Base-by-base conservation (phyloP, 2,329 filamentous ascomycete genomes). In the Sporothrix sp. region DNA sequence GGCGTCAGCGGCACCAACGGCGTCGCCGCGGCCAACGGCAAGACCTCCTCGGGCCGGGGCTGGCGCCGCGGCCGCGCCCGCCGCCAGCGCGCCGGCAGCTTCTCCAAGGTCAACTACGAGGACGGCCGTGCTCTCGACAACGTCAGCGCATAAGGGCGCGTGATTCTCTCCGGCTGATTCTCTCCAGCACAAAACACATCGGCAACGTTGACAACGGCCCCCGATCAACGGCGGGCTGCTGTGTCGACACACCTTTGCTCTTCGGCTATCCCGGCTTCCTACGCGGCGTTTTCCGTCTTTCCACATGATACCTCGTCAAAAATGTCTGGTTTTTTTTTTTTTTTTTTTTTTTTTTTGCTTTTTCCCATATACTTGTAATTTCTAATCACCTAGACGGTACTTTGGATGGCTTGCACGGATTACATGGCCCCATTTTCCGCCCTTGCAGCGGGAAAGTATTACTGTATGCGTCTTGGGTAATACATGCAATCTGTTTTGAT, bases 81-180 rank as follows among this genome's bases (percentile, higher is more conserved):
- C 13, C 47, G 48, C n/a, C 27, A 48, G 20, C 49, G 45, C 2
- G 48, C 50, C 37, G 54, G 53, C 52, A 56, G 51, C 51, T 54
- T 56, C 28, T 37, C 48, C 51, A 57, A 57, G 51, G 39, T 50
- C 44, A 48, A 52, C 51, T 56, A 57, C 42, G 56, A 54, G 38
- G 54, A 57, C 33, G 39, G 50, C 36, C 48, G 50, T 10, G 25
- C 25, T 18, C 35, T 54, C 3, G 48, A 55, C 40, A 42, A 45
- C 23, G 48, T 51, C 28, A 50, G 20, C 40, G 46, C 44, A 37
- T 54, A 54, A 44, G 30, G 16, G 36, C 14, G 16, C n/a, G 25
- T 30, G n/a, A 16, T n/a, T n/a, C n/a, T n/a, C n/a, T n/a, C n/a
- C 4, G 16, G 11, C 39, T 25, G 20, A 4, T 25, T 35, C 30